Conservation (phyloP, 768 basidiomycete genomes). For the Chlorophyllum brunneum region DNA sequence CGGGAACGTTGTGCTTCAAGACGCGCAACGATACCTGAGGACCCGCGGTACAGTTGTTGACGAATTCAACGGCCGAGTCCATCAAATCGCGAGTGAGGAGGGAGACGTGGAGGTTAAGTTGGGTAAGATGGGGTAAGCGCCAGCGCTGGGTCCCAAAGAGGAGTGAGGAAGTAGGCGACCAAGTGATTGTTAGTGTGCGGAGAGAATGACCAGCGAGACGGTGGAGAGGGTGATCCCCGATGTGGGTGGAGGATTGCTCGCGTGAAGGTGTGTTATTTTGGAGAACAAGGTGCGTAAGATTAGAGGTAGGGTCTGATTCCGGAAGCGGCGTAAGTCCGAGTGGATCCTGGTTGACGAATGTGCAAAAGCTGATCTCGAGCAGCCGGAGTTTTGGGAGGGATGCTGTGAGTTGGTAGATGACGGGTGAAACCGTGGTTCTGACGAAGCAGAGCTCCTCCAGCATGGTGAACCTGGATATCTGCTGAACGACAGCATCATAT, state of each 20-base stretch:
- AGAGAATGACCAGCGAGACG: constrained; percentile 14
- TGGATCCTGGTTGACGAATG: constrained; percentile 15
- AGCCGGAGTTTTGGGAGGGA: constrained; percentile 22
- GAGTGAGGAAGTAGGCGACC: constrained; percentile 15
- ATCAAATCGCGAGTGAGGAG: constrained; percentile 25
- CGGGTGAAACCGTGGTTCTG: constrained; percentile 21
- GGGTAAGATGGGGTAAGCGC: constrained; percentile 14
- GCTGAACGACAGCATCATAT: constrained; percentile 20
- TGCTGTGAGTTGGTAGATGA: constrained; percentile 22
- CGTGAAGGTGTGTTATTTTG: constrained; percentile 14
- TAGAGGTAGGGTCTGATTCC: constrained; percentile 1
- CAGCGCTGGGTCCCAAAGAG: constrained; percentile 18
- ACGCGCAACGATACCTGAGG: constrained; percentile 19
- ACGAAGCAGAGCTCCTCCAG: constrained; percentile 21
- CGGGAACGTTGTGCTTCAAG: constrained; percentile 24
- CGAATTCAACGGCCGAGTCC: constrained; percentile 22
- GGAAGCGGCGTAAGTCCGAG: constrained; percentile 6
- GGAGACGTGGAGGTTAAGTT: constrained; percentile 20
- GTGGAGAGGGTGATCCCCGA: constrained; percentile 17
- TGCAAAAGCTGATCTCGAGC: constrained; percentile 21
- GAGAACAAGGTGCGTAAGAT: constrained; percentile 14
- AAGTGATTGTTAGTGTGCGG: constrained; percentile 15
- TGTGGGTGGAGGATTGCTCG: constrained; percentile 8
- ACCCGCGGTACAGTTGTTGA: constrained; percentile 17
- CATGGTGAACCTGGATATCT: constrained; percentile 20